These are phyloP conservation scores for Saccharomycopsis amapae DNA, from an alignment of 805 yeast species.

Conservation along the genomic window DNA sequence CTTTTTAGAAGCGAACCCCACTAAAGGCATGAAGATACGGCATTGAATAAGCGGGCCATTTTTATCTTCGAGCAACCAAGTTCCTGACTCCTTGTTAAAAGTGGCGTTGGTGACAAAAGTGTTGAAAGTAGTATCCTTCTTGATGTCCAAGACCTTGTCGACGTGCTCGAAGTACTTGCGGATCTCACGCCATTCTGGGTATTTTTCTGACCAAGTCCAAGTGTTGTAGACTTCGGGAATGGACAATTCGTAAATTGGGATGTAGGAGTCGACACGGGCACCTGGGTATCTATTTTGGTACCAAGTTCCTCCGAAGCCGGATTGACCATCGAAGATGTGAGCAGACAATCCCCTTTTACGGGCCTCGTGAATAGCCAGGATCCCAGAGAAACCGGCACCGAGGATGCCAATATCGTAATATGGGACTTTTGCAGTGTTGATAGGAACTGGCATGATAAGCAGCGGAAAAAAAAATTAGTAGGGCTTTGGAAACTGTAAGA, in stretches of 20 bases:
- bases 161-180: conserved; percentile 26
- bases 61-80: conserved; percentile 24
- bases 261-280: conserved; percentile 27
- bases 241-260: conserved; percentile 27
- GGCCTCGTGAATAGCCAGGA: conserved; percentile 19
- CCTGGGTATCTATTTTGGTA: conserved; percentile 23
- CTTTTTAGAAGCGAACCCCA: conserved; percentile 26
- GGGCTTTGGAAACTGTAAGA: no score
- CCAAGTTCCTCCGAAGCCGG: conserved; percentile 24
- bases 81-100: conserved; percentile 22
- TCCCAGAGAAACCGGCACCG: conserved; percentile 24
- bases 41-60: conserved; percentile 21
- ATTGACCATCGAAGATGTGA: conserved; percentile 20
- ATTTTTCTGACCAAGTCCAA: conserved; percentile 27
- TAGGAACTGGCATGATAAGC: conserved; percentile 19
- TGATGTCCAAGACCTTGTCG: conserved; percentile 25
- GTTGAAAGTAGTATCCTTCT: conserved; percentile 25
- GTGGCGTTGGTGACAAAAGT: conserved; percentile 23
- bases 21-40: conserved; percentile 21
- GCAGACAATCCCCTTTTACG: conserved; percentile 20
- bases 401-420: conserved; percentile 20
- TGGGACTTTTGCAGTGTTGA: conserved; percentile 7
- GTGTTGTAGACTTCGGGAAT: conserved; percentile 25
- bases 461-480: no score
- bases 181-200: conserved; percentile 27